A percentile compares a stretch with the other conserved stretches of the same genome.
phyloP scores from a whole-genome alignment of 163 green algal species.

The Scenedesmus sp. region DNA sequence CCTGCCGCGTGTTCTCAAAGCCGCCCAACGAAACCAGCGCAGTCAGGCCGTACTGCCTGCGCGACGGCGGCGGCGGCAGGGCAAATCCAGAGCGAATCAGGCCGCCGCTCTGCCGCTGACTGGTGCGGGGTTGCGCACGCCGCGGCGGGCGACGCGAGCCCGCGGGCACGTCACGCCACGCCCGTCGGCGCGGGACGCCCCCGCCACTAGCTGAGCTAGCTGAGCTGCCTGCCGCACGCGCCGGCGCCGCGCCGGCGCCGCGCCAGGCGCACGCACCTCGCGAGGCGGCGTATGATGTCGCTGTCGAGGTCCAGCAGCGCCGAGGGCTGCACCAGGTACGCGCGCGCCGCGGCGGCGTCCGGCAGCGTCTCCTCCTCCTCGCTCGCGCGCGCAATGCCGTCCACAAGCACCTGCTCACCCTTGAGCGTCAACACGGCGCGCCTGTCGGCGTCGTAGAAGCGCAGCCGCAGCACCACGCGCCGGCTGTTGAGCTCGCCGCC shows the following conservation, averaged over 20 bases:
- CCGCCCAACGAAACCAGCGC: constrained; percentile 83
- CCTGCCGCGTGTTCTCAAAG: constrained; percentile 89
- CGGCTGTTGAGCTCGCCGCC: constrained; percentile 77
- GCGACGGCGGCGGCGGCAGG: too few relatives aligned
- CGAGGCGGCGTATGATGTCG: constrained; percentile 25
- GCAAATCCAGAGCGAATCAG: background rate
- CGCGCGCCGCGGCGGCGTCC: constrained; percentile 60
- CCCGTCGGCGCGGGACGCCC: too few relatives aligned
- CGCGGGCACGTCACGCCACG: background rate
- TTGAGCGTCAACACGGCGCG: constrained; percentile 92
- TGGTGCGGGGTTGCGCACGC: too few relatives aligned
- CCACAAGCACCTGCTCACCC: constrained; percentile 82
- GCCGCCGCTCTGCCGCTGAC: too few relatives aligned
- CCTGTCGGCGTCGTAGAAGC: constrained; percentile 86
- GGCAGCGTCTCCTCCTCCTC: constrained; percentile 82
- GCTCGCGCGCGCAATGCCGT: constrained; percentile 83
- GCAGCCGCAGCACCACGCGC: constrained; percentile 78
- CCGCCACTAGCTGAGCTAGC: background rate
- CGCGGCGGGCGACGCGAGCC: too few relatives aligned
- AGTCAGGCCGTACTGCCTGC: constrained; percentile 46
- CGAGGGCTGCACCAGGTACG: constrained; percentile 65
- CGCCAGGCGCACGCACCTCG: too few relatives aligned
- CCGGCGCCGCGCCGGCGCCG: too few relatives aligned
- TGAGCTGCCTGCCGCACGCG: constrained; percentile 61
- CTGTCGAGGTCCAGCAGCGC: constrained; percentile 61